Conservation (phyloP, 2,329 filamentous ascomycete species). For the Curvularia sp. region DNA sequence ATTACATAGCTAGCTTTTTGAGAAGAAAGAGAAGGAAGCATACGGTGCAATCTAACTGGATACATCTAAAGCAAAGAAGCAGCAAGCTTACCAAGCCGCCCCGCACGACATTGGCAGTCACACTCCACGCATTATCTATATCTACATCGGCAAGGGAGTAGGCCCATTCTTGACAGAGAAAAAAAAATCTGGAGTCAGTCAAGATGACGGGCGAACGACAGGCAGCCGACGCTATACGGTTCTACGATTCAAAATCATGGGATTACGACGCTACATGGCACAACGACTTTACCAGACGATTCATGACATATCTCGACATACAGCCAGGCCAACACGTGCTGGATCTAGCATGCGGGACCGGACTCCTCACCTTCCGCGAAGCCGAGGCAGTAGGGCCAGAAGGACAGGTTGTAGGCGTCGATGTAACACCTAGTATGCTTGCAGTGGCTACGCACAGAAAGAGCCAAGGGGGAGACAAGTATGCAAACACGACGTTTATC, state of each 20-base stretch:
- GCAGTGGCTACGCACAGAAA: constrained; percentile 45
- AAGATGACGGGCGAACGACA: constrained; percentile 32
- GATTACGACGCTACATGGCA: constrained; percentile 55
- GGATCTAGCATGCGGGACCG: constrained; percentile 57
- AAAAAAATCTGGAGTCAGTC: background rate
- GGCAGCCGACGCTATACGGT: constrained; percentile 38
- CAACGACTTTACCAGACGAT: constrained; percentile 49
- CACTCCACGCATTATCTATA: background rate
- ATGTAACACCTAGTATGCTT: constrained; percentile 53
- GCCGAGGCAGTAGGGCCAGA: constrained; percentile 48
- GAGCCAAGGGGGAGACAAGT: constrained; percentile 32
- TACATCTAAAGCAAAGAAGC: constrained; percentile 9
- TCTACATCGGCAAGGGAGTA: background rate
- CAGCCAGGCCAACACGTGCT: constrained; percentile 52
- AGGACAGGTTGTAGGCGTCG: constrained; percentile 52
- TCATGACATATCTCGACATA: constrained; percentile 43
- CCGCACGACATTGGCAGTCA: constrained; percentile 8
- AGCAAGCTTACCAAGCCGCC: constrained; percentile 4
- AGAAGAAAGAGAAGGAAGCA: constrained; percentile 5
- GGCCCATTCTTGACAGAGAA: background rate
- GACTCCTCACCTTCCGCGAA: constrained; percentile 52
- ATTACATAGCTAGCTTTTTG: background rate
- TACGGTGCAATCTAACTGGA: constrained; percentile 8
- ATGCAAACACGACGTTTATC: constrained; percentile 44
- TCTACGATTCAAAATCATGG: constrained; percentile 47